A percentile compares a stretch with the other conserved stretches of the same genome.
Conservation (phyloP, 148 eudicot species). For the Amaranthus cruentus region DNA sequence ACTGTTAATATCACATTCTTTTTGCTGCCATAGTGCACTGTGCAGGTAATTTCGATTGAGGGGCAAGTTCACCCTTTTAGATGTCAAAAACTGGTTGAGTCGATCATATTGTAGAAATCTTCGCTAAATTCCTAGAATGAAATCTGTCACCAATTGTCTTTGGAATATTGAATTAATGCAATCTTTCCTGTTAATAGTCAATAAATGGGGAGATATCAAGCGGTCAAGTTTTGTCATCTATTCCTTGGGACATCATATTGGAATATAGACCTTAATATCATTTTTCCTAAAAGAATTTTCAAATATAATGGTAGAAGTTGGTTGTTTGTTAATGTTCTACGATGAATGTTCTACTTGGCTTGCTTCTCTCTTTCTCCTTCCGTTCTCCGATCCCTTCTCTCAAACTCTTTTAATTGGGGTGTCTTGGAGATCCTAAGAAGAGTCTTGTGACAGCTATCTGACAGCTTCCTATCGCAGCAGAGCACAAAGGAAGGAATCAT, state of each 20-base stretch:
- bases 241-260: not conserved
- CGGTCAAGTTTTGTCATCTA: not conserved
- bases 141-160: not conserved
- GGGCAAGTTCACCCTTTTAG: slow-evolving; percentile 1
- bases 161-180: not conserved
- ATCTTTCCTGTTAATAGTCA: not conserved
- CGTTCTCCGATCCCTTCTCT: not conserved
- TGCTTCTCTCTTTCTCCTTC: not conserved
- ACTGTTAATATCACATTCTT: slow-evolving; percentile 58
- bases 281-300: not conserved
- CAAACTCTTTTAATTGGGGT: not conserved
- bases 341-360: slow-evolving; percentile 5
- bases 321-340: not conserved
- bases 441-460: slow-evolving; percentile 52
- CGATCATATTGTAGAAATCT: not conserved
- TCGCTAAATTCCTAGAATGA: not conserved
- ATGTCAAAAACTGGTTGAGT: not conserved
- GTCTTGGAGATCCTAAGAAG: slow-evolving; percentile 20
- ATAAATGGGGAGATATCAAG: not conserved
- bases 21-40: slow-evolving; percentile 74
- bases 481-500: slow-evolving; percentile 43
- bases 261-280: not conserved
- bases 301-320: not conserved
- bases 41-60: slow-evolving; percentile 52
- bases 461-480: slow-evolving; percentile 83